phyloP scores from a whole-genome alignment of 768 basidiomycete genomes.

The Filobasidium wieringae region DNA sequence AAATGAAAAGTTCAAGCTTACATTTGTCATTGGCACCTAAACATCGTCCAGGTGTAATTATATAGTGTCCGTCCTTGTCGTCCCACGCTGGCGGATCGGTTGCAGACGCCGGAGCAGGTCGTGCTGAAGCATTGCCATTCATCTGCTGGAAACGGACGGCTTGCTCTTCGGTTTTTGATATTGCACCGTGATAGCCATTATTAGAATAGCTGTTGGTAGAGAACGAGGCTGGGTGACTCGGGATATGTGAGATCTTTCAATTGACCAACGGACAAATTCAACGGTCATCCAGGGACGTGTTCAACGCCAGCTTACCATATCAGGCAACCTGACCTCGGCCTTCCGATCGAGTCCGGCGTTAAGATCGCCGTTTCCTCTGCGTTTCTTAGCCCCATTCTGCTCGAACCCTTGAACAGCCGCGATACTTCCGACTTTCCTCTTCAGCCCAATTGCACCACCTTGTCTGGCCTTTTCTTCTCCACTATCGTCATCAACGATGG shows the following conservation, averaged over 20 bases:
- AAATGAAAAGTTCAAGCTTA: slow-evolving; percentile 41
- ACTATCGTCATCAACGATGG: slow-evolving; percentile 1
- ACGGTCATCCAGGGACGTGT: too few relatives aligned
- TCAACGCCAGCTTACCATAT: too few relatives aligned
- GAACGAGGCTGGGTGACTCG: too few relatives aligned
- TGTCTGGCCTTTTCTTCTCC: background rate
- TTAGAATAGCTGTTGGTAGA: too few relatives aligned
- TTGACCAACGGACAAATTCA: too few relatives aligned
- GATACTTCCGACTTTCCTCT: background rate
- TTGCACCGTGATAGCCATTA: too few relatives aligned
- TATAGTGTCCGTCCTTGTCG: slow-evolving; percentile 98
- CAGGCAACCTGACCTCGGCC: too few relatives aligned
- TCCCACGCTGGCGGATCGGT: slow-evolving; percentile 56
- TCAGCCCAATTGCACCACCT: background rate
- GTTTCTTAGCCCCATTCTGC: background rate
- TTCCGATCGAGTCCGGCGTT: background rate
- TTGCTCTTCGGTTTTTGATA: too few relatives aligned
- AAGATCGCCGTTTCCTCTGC: background rate
- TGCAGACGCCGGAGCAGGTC: background rate
- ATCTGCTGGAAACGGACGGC: too few relatives aligned
- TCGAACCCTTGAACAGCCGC: background rate
- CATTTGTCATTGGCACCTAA: slow-evolving; percentile 60
- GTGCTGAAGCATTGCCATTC: too few relatives aligned
- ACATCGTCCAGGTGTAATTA: slow-evolving; percentile 80
- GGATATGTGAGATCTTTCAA: too few relatives aligned